Conservation (phyloP, 2,329 filamentous ascomycete genomes). For the Alternaria infectoria region DNA sequence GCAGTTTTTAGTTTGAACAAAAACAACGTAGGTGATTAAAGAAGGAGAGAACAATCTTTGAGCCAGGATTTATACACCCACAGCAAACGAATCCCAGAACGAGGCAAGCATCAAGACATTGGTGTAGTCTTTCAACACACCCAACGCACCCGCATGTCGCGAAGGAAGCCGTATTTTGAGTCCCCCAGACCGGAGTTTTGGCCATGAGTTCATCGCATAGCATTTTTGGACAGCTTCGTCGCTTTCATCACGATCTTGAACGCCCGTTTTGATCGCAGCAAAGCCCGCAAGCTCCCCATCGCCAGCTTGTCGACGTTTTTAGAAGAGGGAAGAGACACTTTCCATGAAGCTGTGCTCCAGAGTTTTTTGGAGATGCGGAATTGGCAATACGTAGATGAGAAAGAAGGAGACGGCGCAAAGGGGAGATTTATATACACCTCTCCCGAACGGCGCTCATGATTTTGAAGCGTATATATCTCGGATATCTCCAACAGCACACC, state of each 20-base stretch:
- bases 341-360: neutral
- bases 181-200: neutral
- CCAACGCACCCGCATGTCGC: neutral
- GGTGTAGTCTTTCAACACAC: neutral
- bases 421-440: neutral
- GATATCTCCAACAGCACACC: neutral
- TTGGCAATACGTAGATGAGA: neutral
- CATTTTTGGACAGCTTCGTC: neutral
- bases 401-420: neutral
- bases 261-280: neutral
- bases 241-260: neutral
- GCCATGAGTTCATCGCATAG: neutral
- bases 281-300: neutral
- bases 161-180: neutral
- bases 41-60: accelerated
- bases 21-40: neutral
- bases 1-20: neutral
- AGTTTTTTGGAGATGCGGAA: neutral
- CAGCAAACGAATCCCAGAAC: neutral
- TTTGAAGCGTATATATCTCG: no score
- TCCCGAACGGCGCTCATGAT: no score
- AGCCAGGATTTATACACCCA: neutral
- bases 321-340: neutral
- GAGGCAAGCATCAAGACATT: neutral
- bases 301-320: no score